Evolutionary conservation across 352 stramenopile genomes (phyloP), one percentile per base, ranked within the genome.

Genomic region (Pythium folliculosum): DNA sequence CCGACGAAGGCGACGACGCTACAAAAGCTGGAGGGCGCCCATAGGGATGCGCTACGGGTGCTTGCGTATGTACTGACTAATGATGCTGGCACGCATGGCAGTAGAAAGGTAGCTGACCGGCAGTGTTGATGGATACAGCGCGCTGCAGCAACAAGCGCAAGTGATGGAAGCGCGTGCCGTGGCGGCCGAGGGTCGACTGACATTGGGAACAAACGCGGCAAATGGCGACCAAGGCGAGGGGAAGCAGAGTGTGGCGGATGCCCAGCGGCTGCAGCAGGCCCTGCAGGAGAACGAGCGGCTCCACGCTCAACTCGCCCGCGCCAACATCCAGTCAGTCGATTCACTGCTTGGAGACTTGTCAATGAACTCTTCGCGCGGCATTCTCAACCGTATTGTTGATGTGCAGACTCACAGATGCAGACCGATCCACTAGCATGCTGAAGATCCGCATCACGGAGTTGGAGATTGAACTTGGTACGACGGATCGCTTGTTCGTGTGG

Each of bases 211-310:
- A 35, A 63, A 43, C 43, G 27, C 17, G 32, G 17, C 3, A 17
- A 60, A 10, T 17, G 62, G 19, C 14, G 2, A 12, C 27, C 19
- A 17, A 1, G 17, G 21, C 14, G 40, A 2, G n/a, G 30, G 5
- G 2, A 38, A 37, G 27, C 21, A 54, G 13, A 44, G 13, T 13
- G 17, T 7, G 23, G 45, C 7, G 14, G 48, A 58, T 1, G 59
- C 47, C 13, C 48, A 47, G 10, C 60, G 49, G 19, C 43, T 69
- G 14, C 59, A 65, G 23, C 58, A 68, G 44, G 58, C 76, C 12
- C 49, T 67, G 13, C 56, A 71, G 22, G 55, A 78, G 47, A 78
- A 78, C 60, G 74, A 75, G 49, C 64, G 58, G 5, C 62, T 81
- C 3, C 55, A 75, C 27, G 61, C 67, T 3, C 48, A 75, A 30